These are phyloP conservation scores for Chlorencoelia australis DNA, from an alignment of 2,329 filamentous ascomycete genomes.

Conservation along the genomic window DNA sequence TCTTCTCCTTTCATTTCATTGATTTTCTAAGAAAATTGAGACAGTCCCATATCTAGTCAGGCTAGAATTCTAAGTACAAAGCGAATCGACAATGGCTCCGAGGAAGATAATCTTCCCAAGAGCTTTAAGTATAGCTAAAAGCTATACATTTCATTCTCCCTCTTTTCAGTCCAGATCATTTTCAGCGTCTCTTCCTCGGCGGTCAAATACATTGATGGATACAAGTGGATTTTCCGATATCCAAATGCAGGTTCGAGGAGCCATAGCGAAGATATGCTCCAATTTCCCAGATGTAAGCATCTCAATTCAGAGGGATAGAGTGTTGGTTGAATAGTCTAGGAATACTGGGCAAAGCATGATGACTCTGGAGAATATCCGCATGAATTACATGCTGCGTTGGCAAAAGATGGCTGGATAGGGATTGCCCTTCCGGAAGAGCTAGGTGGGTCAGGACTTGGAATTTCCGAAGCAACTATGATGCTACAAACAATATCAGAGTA, in stretches of 20 bases:
- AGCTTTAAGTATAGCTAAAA: constrained; percentile 5
- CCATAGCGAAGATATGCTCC: constrained; percentile 57
- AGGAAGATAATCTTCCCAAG: too few relatives aligned
- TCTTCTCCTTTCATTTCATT: too few relatives aligned
- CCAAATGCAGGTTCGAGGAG: constrained; percentile 62
- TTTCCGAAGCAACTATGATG: constrained; percentile 80
- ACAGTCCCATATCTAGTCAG: too few relatives aligned
- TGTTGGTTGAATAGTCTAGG: constrained; percentile 20
- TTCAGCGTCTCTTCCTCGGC: constrained; percentile 12
- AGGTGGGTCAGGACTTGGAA: constrained; percentile 65
- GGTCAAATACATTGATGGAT: constrained; percentile 49
- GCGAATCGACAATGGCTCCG: too few relatives aligned
- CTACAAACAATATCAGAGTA: constrained; percentile 70
- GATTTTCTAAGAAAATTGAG: too few relatives aligned
- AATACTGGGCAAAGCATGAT: constrained; percentile 70
- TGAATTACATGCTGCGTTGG: constrained; percentile 66
- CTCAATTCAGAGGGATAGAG: background rate
- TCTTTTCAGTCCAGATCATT: constrained; percentile 11
- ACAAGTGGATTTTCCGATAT: constrained; percentile 61
- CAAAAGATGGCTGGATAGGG: constrained; percentile 70
- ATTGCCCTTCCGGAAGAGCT: constrained; percentile 67
- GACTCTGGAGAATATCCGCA: constrained; percentile 60
- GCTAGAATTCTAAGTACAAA: too few relatives aligned
- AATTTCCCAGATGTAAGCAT: constrained; percentile 50
- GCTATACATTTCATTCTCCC: too few relatives aligned